Conservation (phyloP, 371 early-diverging fungal species). For the Apophysomyces variabilis region DNA sequence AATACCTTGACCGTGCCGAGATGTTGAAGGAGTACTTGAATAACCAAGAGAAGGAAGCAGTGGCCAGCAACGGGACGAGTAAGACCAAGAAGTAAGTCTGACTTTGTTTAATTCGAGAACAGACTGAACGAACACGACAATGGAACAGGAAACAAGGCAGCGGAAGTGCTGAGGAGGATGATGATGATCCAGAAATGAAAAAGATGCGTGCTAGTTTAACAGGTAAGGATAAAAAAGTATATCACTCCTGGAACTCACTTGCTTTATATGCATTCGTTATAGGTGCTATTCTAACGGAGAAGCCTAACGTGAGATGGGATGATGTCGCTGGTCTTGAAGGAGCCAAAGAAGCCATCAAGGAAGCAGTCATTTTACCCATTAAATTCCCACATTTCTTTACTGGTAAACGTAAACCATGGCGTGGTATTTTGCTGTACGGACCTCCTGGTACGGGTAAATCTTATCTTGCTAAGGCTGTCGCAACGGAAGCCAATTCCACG, state of each 20-base stretch:
- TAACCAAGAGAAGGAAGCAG: conserved; percentile 68
- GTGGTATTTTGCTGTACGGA: conserved; percentile 97
- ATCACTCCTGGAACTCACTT: conserved; percentile 6
- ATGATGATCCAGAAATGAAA: conserved; percentile 90
- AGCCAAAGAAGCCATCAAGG: conserved; percentile 98
- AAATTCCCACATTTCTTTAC: conserved; percentile 97
- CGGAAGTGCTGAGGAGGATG: conserved; percentile 58
- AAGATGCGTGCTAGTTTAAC: conserved; percentile 84
- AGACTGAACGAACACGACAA: conserved; percentile 19
- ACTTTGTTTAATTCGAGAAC: conserved; percentile 32
- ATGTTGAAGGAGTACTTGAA: conserved; percentile 86
- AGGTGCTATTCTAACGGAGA: conserved; percentile 92
- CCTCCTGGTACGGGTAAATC: conserved; percentile 99
- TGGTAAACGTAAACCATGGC: conserved; percentile 94
- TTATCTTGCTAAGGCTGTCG: conserved; percentile 96
- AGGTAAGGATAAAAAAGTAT: conserved; percentile 33
- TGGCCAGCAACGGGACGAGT: conserved; percentile 56
- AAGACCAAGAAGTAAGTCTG: conserved; percentile 58
- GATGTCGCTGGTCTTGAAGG: conserved; percentile 98
- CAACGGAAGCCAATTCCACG: conserved; percentile 94
- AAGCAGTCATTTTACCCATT: conserved; percentile 98
- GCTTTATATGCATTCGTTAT: conserved; percentile 9
- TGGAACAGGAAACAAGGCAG: conserved; percentile 22
- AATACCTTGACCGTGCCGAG: conserved; percentile 95
- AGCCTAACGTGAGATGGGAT: conserved; percentile 94